Conservation (phyloP, 2,329 filamentous ascomycete species). For the Xylariaceae sp. region DNA sequence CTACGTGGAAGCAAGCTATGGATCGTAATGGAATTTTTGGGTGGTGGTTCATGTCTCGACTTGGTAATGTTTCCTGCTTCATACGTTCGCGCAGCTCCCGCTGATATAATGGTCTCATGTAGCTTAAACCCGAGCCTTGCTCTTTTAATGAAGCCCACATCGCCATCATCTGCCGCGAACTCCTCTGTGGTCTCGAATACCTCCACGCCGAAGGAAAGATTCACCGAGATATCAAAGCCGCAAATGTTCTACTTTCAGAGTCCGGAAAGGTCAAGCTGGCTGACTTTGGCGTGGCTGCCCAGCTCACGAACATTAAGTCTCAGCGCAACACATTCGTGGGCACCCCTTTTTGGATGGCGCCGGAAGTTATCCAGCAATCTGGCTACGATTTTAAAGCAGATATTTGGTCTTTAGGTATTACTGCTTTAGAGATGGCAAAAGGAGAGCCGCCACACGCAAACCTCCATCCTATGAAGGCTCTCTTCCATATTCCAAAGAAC, state of each 20-base stretch:
- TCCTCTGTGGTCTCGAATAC: constrained; percentile 89
- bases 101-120: constrained; percentile 40
- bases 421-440: constrained; percentile 85
- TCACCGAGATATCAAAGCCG: constrained; percentile 95
- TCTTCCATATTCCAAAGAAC: constrained; percentile 91
- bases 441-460: constrained; percentile 88
- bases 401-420: constrained; percentile 92
- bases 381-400: constrained; percentile 87
- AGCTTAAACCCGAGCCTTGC: constrained; percentile 80
- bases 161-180: constrained; percentile 90
- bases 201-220: constrained; percentile 94
- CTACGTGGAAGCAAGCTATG: constrained; percentile 95
- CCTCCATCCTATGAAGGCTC: constrained; percentile 90
- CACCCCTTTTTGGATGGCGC: constrained; percentile 97
- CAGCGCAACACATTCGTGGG: constrained; percentile 97
- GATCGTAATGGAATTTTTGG: constrained; percentile 99
- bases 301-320: constrained; percentile 96
- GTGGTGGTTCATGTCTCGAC: constrained; percentile 93
- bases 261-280: constrained; percentile 92
- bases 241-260: constrained; percentile 92
- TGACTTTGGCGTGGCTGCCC: constrained; percentile 95
- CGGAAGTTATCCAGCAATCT: constrained; percentile 89
- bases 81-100: constrained; percentile 3
- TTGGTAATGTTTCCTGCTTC: constrained; percentile 63
- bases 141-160: constrained; percentile 89